Percentiles rank a stretch among this genome's conserved stretches.
phyloP scores from a whole-genome alignment of 495 filamentous ascomycete species.

The Alectoria sarmentosa region DNA sequence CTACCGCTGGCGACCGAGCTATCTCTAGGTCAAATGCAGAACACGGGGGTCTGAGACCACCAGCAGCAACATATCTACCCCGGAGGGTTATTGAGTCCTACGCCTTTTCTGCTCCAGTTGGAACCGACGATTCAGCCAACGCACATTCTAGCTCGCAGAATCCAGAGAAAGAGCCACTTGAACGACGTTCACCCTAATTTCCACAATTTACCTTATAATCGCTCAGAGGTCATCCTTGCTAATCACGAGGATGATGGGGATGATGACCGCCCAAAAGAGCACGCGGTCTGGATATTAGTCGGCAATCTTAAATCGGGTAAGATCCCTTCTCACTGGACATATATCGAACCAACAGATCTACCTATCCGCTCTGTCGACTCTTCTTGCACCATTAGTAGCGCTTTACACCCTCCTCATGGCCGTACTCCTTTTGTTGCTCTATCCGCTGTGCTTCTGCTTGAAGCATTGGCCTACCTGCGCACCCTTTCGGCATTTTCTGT shows the following conservation, averaged over 20 bases:
- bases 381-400: slow-evolving; percentile 37
- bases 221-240: background rate
- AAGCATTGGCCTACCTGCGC: slow-evolving; percentile 33
- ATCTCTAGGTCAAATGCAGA: background rate
- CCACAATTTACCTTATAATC: background rate
- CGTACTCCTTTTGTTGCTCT: slow-evolving; percentile 37
- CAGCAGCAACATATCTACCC: background rate
- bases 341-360: slow-evolving; percentile 34
- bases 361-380: slow-evolving; percentile 41
- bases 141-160: background rate
- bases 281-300: slow-evolving; percentile 31
- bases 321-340: background rate
- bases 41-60: background rate
- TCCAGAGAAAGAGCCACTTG: slow-evolving; percentile 3
- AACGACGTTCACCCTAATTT: background rate
- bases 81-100: background rate
- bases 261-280: slow-evolving; percentile 18
- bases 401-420: slow-evolving; percentile 41
- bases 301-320: background rate
- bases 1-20: background rate
- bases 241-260: slow-evolving; percentile 18
- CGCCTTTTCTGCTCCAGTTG: background rate
- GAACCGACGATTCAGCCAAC: background rate
- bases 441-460: slow-evolving; percentile 38
- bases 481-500: slow-evolving; percentile 38